Evolutionary conservation across 2,329 filamentous ascomycete species (phyloP).

Genomic region (Cercospora sp.): DNA sequence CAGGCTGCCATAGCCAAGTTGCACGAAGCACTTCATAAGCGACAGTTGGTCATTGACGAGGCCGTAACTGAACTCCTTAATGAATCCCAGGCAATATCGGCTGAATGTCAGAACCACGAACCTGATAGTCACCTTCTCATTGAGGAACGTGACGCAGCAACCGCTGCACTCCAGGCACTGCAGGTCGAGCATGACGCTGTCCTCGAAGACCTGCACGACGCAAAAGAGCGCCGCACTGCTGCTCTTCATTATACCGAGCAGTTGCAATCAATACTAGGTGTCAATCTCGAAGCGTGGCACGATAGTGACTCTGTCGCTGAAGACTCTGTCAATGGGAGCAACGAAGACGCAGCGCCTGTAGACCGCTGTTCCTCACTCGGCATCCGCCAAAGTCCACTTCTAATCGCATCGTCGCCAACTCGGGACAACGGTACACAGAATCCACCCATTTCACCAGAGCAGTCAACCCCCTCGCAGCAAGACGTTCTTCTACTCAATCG

Average conservation of each 20-base stretch:
- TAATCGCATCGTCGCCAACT: background rate
- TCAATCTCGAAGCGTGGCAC: background rate
- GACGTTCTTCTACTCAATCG: background rate
- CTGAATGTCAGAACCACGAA: background rate
- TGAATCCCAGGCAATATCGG: background rate
- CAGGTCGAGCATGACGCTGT: background rate
- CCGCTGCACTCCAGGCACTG: background rate
- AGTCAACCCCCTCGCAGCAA: background rate
- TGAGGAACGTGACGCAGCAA: background rate
- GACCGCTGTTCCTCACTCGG: background rate
- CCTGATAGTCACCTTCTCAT: background rate
- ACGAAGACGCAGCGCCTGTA: background rate
- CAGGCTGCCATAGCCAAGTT: background rate
- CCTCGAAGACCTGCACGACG: background rate
- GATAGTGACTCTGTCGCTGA: background rate
- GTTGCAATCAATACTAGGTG: background rate
- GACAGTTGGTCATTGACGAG: background rate
- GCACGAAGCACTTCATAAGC: background rate
- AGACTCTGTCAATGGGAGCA: background rate
- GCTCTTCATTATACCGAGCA: background rate
- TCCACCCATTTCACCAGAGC: background rate
- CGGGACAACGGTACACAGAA: background rate
- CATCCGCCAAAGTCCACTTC: background rate
- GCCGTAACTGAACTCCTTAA: background rate
- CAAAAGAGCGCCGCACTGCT: background rate